Percentiles rank a stretch among this genome's conserved stretches.
Conservation (phyloP, 495 filamentous ascomycete genomes). For the Amorphotheca resinae region DNA sequence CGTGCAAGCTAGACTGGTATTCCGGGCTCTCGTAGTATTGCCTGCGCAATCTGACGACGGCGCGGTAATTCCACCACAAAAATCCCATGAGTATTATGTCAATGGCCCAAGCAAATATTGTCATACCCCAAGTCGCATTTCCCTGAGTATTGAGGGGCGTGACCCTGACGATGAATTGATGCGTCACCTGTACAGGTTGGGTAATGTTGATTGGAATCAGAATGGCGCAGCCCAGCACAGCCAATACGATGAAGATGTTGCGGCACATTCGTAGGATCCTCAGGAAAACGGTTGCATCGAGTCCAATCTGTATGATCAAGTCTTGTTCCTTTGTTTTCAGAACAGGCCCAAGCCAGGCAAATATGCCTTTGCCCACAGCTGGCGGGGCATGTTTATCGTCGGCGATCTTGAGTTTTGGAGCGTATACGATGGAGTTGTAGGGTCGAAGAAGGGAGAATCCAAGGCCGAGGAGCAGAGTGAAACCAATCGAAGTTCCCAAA, state of each 20-base stretch:
- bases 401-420: conserved; percentile 85
- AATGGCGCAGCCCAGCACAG: conserved; percentile 61
- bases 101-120: conserved; percentile 67
- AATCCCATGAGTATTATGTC: conserved; percentile 65
- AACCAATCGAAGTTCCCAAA: conserved; percentile 66
- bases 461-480: conserved; percentile 58
- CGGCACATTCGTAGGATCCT: conserved; percentile 85
- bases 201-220: conserved; percentile 75
- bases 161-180: conserved; percentile 38
- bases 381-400: conserved; percentile 90
- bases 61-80: conserved; percentile 82
- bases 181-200: conserved; percentile 34
- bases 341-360: conserved; percentile 75
- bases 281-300: conserved; percentile 86
- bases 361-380: conserved; percentile 70
- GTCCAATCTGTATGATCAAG: conserved; percentile 63
- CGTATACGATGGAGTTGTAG: conserved; percentile 82
- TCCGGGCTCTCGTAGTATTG: conserved; percentile 78
- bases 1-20: conserved; percentile 78
- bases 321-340: conserved; percentile 62
- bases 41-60: conserved; percentile 54
- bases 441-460: conserved; percentile 83
- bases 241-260: conserved; percentile 68
- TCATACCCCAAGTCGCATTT: conserved; percentile 62
- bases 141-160: conserved; percentile 45